Evolutionary conservation across 176 grass and related monocot genomes (phyloP), one percentile per base, ranked within the genome.

Genomic region (Saccharum officinarum): DNA sequence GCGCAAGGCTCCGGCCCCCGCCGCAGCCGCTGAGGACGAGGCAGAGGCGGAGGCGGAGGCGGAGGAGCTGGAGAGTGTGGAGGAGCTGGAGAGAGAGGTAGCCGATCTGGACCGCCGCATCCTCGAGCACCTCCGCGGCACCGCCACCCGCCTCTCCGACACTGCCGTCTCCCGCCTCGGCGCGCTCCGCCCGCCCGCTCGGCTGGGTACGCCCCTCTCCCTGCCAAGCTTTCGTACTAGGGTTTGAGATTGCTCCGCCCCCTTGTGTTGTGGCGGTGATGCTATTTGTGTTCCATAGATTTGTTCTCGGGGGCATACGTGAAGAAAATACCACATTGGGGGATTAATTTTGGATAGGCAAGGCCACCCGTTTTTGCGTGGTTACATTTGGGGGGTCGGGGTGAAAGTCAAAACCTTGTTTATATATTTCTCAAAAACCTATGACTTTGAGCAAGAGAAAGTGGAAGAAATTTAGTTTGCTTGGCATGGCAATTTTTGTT

Each of bases 31-130:
- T 10, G 81, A 86, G 74, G 75, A 55, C 42, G 70, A 82, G 1
- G 10, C 3, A 65, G 81, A 84, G 77, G 6, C 70, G n/a, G n/a
- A n/a, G n/a, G n/a, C n/a, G n/a, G n/a, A n/a, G n/a, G 10, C 3
- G 70, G 81, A 84, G 77, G 6, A 36, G 34, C 34, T 16, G 42
- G 12, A 26, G 71, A 73, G 71, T 25, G 57, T 86, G 5, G 62
- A 89, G 47, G 87, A 90, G 50, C 78, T 97, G 76, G 85, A 92
- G 80, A 74, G 76, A n/a, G 67, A 85, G 88, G 28, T 97, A 23
- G 75, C 75, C 50, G 87, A 90, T 84, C 83, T 97, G 79, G 89
- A 77, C 71, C 57, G 82, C 49, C 88, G 80, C 59, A 55, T 94
- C 72, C 86, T 94, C 30, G 92, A 94, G 59, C 69, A 76, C 26